Percentiles rank a stretch among this genome's conserved stretches.
Conservation (phyloP, 169 alveolate genomes). For the Cyclospora cayetanensis region DNA sequence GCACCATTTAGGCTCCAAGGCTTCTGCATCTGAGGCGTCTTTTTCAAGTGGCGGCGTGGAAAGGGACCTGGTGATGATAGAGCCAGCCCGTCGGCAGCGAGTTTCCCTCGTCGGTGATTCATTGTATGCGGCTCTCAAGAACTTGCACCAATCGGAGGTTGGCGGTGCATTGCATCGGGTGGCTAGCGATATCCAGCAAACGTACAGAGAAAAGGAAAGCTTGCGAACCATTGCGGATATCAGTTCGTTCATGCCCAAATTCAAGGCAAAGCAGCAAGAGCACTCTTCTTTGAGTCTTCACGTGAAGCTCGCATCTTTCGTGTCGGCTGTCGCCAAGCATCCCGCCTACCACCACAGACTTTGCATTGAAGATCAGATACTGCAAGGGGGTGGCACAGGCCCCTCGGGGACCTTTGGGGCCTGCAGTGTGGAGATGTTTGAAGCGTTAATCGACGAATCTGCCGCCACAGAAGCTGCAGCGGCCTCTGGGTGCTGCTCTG, state of each 20-base stretch:
- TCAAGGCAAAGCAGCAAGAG: constrained; percentile 88
- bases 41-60: background rate
- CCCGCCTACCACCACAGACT: constrained; percentile 79
- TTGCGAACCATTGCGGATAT: constrained; percentile 86
- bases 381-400: constrained; percentile 71
- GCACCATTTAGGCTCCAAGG: background rate
- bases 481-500: constrained; percentile 66
- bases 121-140: constrained; percentile 81
- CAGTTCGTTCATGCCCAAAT: constrained; percentile 85
- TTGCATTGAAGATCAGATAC: constrained; percentile 83
- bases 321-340: constrained; percentile 80
- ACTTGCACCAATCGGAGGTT: constrained; percentile 82
- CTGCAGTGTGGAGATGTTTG: constrained; percentile 45
- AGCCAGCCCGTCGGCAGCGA: background rate
- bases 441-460: constrained; percentile 73
- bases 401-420: constrained; percentile 39
- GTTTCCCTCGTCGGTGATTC: constrained; percentile 76
- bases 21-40: background rate
- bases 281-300: constrained; percentile 89
- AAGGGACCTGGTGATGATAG: background rate
- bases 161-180: constrained; percentile 86
- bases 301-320: constrained; percentile 87
- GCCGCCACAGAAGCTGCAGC: constrained; percentile 62
- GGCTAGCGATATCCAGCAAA: constrained; percentile 88
- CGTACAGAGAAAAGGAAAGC: constrained; percentile 85